phyloP scores from a whole-genome alignment of 192 early-diverging fungal species.

The Backusella morwellensis region DNA sequence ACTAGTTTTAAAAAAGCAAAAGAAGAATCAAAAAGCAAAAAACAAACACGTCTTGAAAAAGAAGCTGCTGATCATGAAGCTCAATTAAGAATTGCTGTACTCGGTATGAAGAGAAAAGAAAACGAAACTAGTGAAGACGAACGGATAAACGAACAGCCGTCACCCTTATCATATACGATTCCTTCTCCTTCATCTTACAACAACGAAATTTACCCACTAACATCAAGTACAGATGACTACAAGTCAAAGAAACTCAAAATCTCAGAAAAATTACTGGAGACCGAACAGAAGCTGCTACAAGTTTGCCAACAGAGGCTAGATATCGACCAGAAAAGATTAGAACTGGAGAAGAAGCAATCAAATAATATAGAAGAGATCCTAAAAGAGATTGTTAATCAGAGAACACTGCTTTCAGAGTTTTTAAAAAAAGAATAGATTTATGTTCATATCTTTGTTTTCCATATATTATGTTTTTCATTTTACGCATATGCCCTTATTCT shows the following conservation, averaged over 20 bases:
- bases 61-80: neutral
- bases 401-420: neutral
- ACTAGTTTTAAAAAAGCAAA: constrained; percentile 2
- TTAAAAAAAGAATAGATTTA: neutral
- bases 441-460: neutral
- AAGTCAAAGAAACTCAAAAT: neutral
- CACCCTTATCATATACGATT: neutral
- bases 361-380: neutral
- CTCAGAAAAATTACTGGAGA: neutral
- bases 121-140: neutral
- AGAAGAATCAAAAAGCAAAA: neutral
- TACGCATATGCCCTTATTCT: neutral
- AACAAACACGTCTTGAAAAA: neutral
- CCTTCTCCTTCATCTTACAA: neutral
- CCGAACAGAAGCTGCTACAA: neutral
- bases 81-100: neutral
- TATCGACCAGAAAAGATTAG: neutral
- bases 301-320: neutral
- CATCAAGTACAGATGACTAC: neutral
- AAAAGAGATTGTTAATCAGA: neutral
- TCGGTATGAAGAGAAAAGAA: neutral
- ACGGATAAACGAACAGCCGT: neutral
- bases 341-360: neutral
- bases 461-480: neutral
- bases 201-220: neutral